Conservation (phyloP, 176 grass and related monocot genomes). For the Rhynchospora breviuscula region DNA sequence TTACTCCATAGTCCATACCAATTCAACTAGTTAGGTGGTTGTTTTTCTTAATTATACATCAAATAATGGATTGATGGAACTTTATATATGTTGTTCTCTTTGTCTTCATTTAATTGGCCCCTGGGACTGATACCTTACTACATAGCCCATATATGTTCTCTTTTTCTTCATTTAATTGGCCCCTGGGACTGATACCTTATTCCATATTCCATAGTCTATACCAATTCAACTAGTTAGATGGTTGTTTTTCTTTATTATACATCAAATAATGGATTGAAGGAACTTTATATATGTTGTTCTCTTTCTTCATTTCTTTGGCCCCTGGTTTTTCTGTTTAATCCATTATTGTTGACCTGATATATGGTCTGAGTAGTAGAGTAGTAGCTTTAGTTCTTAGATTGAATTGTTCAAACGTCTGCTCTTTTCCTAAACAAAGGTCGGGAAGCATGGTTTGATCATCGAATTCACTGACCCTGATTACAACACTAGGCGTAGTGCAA, state of each 20-base stretch:
- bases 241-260: not conserved
- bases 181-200: too few relatives aligned
- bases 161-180: too few relatives aligned
- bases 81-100: not conserved
- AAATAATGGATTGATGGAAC: not conserved
- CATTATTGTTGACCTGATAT: not conserved
- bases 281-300: not conserved
- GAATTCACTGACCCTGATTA: slow-evolving; percentile 89
- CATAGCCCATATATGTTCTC: too few relatives aligned
- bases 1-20: not conserved
- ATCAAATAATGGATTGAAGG: not conserved
- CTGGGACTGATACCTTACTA: too few relatives aligned
- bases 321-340: not conserved
- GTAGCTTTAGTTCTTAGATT: not conserved
- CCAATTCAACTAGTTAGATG: not conserved
- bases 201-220: not conserved
- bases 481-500: slow-evolving; percentile 65
- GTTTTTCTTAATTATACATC: not conserved
- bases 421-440: slow-evolving; percentile 46
- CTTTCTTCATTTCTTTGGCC: not conserved
- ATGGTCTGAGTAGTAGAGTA: not conserved
- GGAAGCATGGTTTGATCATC: slow-evolving; percentile 96
- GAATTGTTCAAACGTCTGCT: not conserved
- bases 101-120: not conserved
- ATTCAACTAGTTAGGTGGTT: not conserved